Base-by-base conservation (phyloP, 352 stramenopile species). In the Globisporangium alternatum region DNA sequence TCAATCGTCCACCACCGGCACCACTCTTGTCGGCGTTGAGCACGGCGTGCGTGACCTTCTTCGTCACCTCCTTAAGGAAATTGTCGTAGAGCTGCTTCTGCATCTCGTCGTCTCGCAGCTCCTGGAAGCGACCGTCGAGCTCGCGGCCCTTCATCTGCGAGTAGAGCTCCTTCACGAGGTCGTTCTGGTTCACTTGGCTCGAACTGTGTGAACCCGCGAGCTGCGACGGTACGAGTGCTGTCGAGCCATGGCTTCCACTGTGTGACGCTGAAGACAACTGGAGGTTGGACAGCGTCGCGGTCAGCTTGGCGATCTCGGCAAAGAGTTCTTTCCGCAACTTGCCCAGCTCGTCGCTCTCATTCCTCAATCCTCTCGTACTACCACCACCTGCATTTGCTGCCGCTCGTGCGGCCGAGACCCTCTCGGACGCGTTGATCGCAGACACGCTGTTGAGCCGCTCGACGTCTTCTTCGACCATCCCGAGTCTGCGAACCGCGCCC, bases 21-120 rank as follows among this genome's bases (percentile, higher is more conserved):
- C 48, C 25, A 33, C 59, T 65, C 56, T 88, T 89, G 12, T 89
- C 80, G 39, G 60, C 58, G 37, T 81, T 81, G 21, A 90, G 55
- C 35, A 88, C 64, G 4, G 72, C 64, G 49, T 83, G 68, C 10
- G 79, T 81, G 37, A 95, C 86, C 62, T 91, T 95, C 60, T 93
- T 91, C 10, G 78, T 90, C 31, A 94, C 69, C 66, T 91, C 84
- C 49, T 86, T 83, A 54, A 92, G 74, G 39, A 90, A 80, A 8
- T 72, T 73, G 56, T 94, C 84, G 70, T 91, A 90, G 35, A 87
- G 76, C 51, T 89, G 78, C 41, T 76, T 79, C 56, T 86, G 78
- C 5, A 62, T 70, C 61, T 78, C 60, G 7, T 73, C 78, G 2
- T 83, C 67, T 7, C 64, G 66, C 10, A 75, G 69, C 47, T 82